Base-by-base conservation (phyloP, 1,284 basidiomycete genomes). In the Cyathus olla region DNA sequence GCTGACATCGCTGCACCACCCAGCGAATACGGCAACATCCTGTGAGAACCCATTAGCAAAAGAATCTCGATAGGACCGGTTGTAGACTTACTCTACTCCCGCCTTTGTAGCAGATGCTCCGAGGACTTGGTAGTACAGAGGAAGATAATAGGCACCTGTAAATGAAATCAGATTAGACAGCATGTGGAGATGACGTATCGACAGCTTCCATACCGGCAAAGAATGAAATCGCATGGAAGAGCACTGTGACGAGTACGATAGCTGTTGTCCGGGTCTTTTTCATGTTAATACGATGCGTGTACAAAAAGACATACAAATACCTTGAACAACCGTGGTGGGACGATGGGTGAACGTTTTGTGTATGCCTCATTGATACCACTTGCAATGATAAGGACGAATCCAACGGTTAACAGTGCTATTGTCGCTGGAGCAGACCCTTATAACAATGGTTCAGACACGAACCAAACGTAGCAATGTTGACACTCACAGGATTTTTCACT, bases 291-390 rank as follows among this genome's bases (percentile, higher is more conserved):
- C 9, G 15, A 27, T 40, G 21, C 31, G 15, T 6, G 1, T 10
- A n/a, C 3, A 21, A 22, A 31, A 39, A 22, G 31, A 48, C 2
- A 15, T 6, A 40, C 37, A 62, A 77, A 46, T 67, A 88, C 90
- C 76, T 85, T 88, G 81, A 96, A 95, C 35, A 96, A 72, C 4
- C 94, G 86, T 8, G 93, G 89, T 9, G 95, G 94, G 8, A 98
- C 79, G 63, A 97, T 94, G 0, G 95, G 91, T 5, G 90, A 89
- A 13, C 93, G 86, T 50, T 82, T 90, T 0, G 95, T 97, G 61
- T 77, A 84, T 3, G 84, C 62, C 72, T 95, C 95, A 68, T 94
- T 92, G 31, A 91, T 65, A 5, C 83, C 83, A 15, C 87, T 89
- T 0, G 74, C 64, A 4, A 91, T 46, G 22, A 97, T 80, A 1